Evolutionary conservation across 371 early-diverging fungal species (phyloP), one percentile per base, ranked within the genome.

Genomic region (Rhizopus stolonifer): DNA sequence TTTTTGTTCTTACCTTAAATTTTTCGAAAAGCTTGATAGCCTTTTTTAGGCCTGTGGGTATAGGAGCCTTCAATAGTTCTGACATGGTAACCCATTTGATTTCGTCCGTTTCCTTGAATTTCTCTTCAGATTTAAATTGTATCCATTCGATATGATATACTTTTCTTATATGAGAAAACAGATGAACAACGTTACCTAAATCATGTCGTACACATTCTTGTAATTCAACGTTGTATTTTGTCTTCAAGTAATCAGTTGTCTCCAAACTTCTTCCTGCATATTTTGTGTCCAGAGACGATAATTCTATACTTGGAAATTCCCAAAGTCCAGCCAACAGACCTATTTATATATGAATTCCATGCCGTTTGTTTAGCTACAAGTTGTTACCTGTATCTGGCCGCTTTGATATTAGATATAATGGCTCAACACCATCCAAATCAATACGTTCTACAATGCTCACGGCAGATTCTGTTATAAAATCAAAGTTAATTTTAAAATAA

Each of bases 321-420:
- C 92, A 92, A 39, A 92, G 76, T 3, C 85, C 85, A 18, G 92
- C 92, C 26, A 92, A 54, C 17, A 92, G 64, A 8, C 91, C 85
- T 72, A 57, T 17, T 25, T n/a, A 21, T 14, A 15, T 10, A 39
- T 19, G 17, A 32, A 45, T 17, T 24, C 3, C 39, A 29, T 18
- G 21, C 8, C 31, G n/a, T 11, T 21, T 6, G 36, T n/a, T 29
- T 2, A 17, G 17, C 0, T n/a, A n/a, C n/a, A 52, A 2, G 14
- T 17, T 15, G 24, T 38, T 61, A 63, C 72, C 85, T 48, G 80
- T 76, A 1, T 74, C 69, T 15, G 84, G 83, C 29, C 84, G 61
- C 45, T 81, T 79, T 9, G 83, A 74, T 45, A 88, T 65, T 46
- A 86, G 56, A 69, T 64, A 85, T 13, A 40, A 31, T 1, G 70